Percentiles rank a stretch among this genome's conserved stretches.
phyloP scores from a whole-genome alignment of 2,329 filamentous ascomycete species.

The Phyllosticta ampelicida region DNA sequence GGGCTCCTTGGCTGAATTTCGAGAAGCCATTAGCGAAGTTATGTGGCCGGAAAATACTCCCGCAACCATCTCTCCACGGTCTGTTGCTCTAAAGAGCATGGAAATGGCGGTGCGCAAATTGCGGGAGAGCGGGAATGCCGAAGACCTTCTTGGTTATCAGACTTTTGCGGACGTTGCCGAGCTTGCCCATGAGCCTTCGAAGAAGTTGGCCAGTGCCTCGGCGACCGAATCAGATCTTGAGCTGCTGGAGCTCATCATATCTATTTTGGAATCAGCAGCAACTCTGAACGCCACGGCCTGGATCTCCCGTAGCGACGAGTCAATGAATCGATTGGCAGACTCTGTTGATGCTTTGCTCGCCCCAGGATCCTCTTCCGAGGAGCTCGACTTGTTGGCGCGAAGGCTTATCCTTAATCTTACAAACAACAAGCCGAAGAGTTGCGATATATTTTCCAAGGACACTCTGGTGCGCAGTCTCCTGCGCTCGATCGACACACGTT shows the following conservation, averaged over 20 bases:
- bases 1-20: constrained; percentile 44
- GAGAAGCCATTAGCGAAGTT: constrained; percentile 40
- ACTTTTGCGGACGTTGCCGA: constrained; percentile 31
- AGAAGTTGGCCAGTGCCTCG: background rate
- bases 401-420: constrained; percentile 75
- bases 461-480: constrained; percentile 38
- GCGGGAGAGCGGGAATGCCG: constrained; percentile 37
- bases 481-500: constrained; percentile 19
- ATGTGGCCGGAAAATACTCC: constrained; percentile 51
- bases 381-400: constrained; percentile 33
- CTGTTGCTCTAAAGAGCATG: constrained; percentile 52
- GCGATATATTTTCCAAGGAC: constrained; percentile 51
- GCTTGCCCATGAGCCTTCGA: constrained; percentile 22
- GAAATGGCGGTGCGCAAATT: constrained; percentile 47
- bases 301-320: constrained; percentile 22
- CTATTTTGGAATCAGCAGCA: constrained; percentile 41
- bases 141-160: constrained; percentile 35
- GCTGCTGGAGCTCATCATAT: constrained; percentile 33
- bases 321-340: constrained; percentile 24
- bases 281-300: constrained; percentile 2
- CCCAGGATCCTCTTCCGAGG: background rate
- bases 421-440: constrained; percentile 64
- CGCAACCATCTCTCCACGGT: constrained; percentile 48
- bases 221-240: constrained; percentile 14
- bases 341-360: constrained; percentile 4